Percentiles rank a stretch among this genome's conserved stretches.
Conservation (phyloP, 176 grass and related monocot species). For the Zizania latifolia region DNA sequence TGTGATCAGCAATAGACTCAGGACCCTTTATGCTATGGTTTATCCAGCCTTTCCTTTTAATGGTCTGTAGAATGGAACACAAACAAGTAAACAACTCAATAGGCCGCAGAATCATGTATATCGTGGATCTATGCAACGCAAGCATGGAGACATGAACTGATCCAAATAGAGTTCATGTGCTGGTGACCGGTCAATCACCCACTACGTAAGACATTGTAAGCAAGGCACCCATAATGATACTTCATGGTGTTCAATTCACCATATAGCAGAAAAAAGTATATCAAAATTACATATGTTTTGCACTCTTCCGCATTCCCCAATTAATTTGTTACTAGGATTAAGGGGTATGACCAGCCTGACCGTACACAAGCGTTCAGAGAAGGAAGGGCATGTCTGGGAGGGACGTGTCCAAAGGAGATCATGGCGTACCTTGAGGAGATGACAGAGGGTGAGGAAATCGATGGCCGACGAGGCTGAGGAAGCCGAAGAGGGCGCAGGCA, state of each 20-base stretch:
- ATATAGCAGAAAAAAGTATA: not conserved
- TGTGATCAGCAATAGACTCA: slow-evolving; percentile 97
- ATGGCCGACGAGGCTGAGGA: slow-evolving; percentile 59
- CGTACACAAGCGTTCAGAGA: not conserved
- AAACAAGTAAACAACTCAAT: not conserved
- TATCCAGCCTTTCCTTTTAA: slow-evolving; percentile 95
- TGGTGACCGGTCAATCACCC: not conserved
- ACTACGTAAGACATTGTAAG: not conserved
- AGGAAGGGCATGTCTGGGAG: too few species aligned
- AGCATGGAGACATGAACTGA: not conserved
- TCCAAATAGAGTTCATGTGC: slow-evolving; percentile 9
- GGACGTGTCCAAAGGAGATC: not conserved
- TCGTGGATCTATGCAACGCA: not conserved
- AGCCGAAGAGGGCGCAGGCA: slow-evolving; percentile 26
- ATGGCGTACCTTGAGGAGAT: slow-evolving; percentile 68
- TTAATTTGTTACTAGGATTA: not conserved
- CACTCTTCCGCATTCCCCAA: not conserved
- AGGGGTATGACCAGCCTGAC: not conserved
- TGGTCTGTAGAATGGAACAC: slow-evolving; percentile 50
- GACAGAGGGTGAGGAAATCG: slow-evolving; percentile 92
- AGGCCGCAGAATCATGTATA: not conserved
- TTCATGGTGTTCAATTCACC: not conserved
- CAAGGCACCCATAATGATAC: not conserved
- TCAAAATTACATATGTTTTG: not conserved
- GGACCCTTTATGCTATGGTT: slow-evolving; percentile 81